Evolutionary conservation across 139 green algal species (phyloP).

Genomic region (Chlorella sp.): DNA sequence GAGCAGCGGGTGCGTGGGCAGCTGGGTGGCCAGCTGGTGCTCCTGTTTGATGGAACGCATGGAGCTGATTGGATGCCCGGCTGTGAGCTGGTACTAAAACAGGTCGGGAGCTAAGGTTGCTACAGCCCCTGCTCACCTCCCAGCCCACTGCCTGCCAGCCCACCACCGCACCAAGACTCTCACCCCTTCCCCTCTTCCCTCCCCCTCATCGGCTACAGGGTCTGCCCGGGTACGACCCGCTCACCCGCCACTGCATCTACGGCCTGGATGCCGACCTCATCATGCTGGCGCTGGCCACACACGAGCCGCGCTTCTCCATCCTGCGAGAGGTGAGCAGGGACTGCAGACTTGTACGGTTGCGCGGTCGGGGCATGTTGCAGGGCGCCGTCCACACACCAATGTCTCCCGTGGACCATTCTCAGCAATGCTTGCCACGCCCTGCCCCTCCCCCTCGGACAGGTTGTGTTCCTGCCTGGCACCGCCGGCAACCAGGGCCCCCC

Average conservation of each 20-base stretch:
- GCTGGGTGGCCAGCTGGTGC: no score
- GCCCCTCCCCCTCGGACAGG: not conserved
- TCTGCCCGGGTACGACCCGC: conserved; percentile 87
- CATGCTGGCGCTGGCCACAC: conserved; percentile 95
- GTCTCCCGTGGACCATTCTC: not conserved
- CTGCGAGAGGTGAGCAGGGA: conserved; percentile 81
- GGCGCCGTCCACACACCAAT: no score
- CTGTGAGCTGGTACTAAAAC: no score
- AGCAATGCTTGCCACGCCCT: not conserved
- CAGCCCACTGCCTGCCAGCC: no score
- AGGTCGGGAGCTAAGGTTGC: no score
- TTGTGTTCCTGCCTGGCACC: conserved; percentile 33
- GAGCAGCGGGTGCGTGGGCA: conserved; percentile 72
- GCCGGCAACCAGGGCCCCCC: not conserved
- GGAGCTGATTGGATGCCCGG: no score
- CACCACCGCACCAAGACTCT: no score
- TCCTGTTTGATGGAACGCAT: no score
- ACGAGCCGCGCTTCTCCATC: conserved; percentile 93
- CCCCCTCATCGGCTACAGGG: conserved; percentile 30
- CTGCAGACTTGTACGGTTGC: no score
- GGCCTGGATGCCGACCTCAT: conserved; percentile 99
- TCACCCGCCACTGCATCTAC: conserved; percentile 86
- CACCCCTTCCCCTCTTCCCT: no score
- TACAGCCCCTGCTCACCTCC: no score
- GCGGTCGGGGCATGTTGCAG: no score